Percentiles rank a stretch among this genome's conserved stretches.
phyloP scores from a whole-genome alignment of 306 rosid genomes.

The Corylus avellana region DNA sequence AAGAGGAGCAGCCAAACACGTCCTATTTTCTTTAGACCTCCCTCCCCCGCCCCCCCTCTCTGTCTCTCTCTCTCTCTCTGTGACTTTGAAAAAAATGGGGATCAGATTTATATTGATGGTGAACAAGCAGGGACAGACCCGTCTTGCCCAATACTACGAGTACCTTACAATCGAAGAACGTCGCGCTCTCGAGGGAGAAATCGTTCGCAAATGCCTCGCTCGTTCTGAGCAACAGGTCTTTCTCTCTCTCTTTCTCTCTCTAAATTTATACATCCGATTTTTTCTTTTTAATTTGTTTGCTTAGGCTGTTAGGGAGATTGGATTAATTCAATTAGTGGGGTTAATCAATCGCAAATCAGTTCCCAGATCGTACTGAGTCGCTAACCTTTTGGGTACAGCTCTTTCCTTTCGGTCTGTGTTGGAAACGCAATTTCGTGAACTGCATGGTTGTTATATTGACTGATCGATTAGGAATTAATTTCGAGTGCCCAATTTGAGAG shows the following conservation, averaged over 20 bases:
- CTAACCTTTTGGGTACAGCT: not conserved
- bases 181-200: constrained; percentile 89
- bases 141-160: constrained; percentile 94
- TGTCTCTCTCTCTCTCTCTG: not conserved
- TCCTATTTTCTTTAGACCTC: not conserved
- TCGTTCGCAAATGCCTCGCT: constrained; percentile 94
- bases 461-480: not conserved
- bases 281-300: not conserved
- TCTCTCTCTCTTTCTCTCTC: not conserved
- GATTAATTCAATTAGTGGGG: not conserved
- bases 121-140: constrained; percentile 93
- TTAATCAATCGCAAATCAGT: not conserved
- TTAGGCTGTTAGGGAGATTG: not conserved
- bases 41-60: no score
- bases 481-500: not conserved
- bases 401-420: not conserved
- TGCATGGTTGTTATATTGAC: not conserved
- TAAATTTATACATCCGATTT: not conserved
- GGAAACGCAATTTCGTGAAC: not conserved
- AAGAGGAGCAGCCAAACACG: not conserved
- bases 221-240: constrained; percentile 82
- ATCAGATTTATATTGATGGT: constrained; percentile 93
- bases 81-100: constrained; percentile 54
- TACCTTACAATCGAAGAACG: constrained; percentile 84
- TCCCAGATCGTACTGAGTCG: not conserved